Evolutionary conservation across 2,329 filamentous ascomycete species (phyloP), one percentile per base, ranked within the genome.

Genomic region (Epichloe uncinata): DNA sequence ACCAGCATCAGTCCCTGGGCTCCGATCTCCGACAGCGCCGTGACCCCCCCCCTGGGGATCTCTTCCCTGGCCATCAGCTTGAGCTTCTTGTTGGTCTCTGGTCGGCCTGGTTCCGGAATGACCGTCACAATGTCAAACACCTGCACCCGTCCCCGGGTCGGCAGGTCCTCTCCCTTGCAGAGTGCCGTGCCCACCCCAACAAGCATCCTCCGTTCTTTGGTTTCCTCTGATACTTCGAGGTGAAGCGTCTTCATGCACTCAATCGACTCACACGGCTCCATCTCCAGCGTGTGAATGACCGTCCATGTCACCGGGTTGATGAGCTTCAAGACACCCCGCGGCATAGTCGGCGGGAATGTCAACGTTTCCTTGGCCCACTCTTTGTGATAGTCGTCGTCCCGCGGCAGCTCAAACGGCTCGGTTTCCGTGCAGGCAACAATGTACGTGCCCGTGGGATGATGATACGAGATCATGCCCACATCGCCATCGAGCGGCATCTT

Each of bases 91-190:
- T 89, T 86, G 1, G 87, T 95, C 64, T 96, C 90, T 0, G 89
- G 87, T 7, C 79, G 79, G 16, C 82, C 87, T 0, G 89, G 89
- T 54, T 96, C 84, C 0, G 93, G 91, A 1, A 96, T 91, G 34
- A 98, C 93, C 35, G 84, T 79, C 51, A 95, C 89, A 33, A 98
- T 79, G 60, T 96, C 90, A 60, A 93, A 95, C 45, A 97, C 86
- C 59, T 93, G 89, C 38, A 98, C 79, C 40, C 84, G 79, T 2
- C 93, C 93, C 43, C 86, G 81, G 0, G 89, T 84, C 1, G 90
- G 84, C 50, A 95, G 78, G 60, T 97, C 93, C 67, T 98, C 93
- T 40, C 93, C 53, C 53, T 84, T 84, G n/a, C 83, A 78, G 30
- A 93, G 77, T 1, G 88, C 84, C 0, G 91, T 95, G 13, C 91